Evolutionary conservation across 179 eudicot species (phyloP), one percentile per base, ranked within the genome.

Genomic region (Pouteria campechiana): DNA sequence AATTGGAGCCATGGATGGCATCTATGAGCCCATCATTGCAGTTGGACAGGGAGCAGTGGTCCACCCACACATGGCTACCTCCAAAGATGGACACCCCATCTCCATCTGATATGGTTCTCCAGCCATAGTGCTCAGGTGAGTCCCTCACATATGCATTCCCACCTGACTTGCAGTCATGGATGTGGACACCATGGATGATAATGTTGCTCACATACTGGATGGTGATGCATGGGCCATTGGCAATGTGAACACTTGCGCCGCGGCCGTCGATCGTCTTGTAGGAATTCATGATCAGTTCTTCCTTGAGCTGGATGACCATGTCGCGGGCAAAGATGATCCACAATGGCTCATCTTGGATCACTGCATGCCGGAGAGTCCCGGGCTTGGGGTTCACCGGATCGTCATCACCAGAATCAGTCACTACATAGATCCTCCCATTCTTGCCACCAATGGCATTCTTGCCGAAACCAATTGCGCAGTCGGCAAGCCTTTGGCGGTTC

Each of bases 401-500:
- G 48, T 78, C 64, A 23, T 75, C 63, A 3, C 82, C 51, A 6
- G 88, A 69, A 34, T 79, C 79, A 0, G 82, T 79, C 0, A 79
- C 82, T n/a, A 63, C 74, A 43, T 81, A 81, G 15, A 78, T 67
- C 17, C 69, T 75, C 2, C 93, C 93, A 5, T 75, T 60, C 37
- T 70, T 50, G 12, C 93, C 93, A 0, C 86, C 93, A 18, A 81
- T 15, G 16, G 93, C 93, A 28, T 65, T 57, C 55, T 70, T 72
- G 0, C 93, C 93, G 23, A 78, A 81, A 17, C 93, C 93, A 11
- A 81, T 81, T 18, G 80, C 86, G 1, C 93, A 81, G 21, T 78
- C 86, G 0, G 93, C 86, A 14, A 81, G 50, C 35, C 68, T 59
- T 38, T 75, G 82, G 29, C 93, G 86, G 40, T 81, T 75, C n/a